Evolutionary conservation across 495 filamentous ascomycete species (phyloP), one percentile per base, ranked within the genome.

Genomic region (Cercophora scortea): DNA sequence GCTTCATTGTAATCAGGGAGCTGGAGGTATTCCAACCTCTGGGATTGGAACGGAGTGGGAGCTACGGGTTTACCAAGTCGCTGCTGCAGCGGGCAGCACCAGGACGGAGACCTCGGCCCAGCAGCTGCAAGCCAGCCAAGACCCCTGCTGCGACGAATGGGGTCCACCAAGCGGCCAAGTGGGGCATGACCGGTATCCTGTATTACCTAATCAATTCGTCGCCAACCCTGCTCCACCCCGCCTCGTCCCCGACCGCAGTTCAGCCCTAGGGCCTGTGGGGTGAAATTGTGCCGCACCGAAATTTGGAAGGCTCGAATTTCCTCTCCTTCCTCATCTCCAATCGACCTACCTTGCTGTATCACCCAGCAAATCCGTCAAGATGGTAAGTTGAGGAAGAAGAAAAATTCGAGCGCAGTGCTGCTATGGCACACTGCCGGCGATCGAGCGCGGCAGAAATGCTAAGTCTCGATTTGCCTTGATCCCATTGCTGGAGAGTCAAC

Each of bases 401-500:
- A 32, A 47, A 39, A 41, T 17, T 43, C n/a, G 15, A 51, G 45
- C 42, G 42, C 47, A 42, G 42, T 52, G 54, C 50, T 52, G 25
- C 38, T 11, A 34, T 9, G 25, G 25, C 25, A 25, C 25, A 25
- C 25, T 25, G 25, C 25, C 2, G 25, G 25, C 25, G 5, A 25
- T 25, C 25, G 25, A 2, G 25, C 25, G 5, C 25, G n/a, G 25
- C 25, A 25, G 25, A 25, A 25, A 25, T 25, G 25, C 25, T 25
- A 5, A 5, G 25, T 25, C 25, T 25, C 25, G 25, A 40, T 48
- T 48, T 42, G 19, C 15, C 10, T 33, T 36, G 3, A 13, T 25
- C 41, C 15, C 6, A 35, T 25, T 25, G 44, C 33, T 61, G 42
- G 61, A 76, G 86, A 88, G 88, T 94, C 88, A 71, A 76, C 82